Base-by-base conservation (phyloP, 176 grass and related monocot genomes). In the Hyparrhenia diplandra region DNA sequence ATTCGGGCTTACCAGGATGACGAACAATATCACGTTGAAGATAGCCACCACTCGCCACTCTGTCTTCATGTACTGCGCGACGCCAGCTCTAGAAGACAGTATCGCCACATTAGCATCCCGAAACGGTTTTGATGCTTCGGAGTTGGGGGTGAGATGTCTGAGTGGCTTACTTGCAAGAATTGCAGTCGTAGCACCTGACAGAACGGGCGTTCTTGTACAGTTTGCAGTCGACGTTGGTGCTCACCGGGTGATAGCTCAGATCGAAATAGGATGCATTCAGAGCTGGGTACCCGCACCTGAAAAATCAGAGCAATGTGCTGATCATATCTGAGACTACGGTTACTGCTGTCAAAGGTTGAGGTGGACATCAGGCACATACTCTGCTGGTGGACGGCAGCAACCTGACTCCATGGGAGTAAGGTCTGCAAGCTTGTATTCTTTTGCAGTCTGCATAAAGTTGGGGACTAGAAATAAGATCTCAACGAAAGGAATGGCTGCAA, bases 1-100 rank as follows among this genome's bases (percentile, higher is more conserved):
- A 43, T 62, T 64, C 3, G 11, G 3, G 28, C 82, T 74, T 95
- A 99, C 96, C 96, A 99, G 87, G 64, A 91, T 91, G 32, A 93
- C 45, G 52, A 99, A 93, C 59, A 99, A 83, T 75, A 95, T 77
- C 45, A 99, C 84, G 47, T 95, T 90, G 80, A 99, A 95, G 42
- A 99, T 93, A 37, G 90, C 96, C 79, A 95, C 90, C 52, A 99
- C 90, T 58, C 90, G 82, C 92, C 92, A 99, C 76, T 99, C 92
- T 4, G 63, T 73, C 71, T 95, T 98, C 92, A 99, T 93, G 89
- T 95, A 99, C 61, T 98, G 95, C 3, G 92, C 95, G 66, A 98
- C 95, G 55, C 95, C 95, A 88, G 96, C 96, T 82, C 96, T 99
- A 57, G 30, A 72, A 46, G 41, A 72, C 23, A 86, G 47, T 18